Conservation (phyloP, 2,329 filamentous ascomycete genomes). For the Pseudogymnoascus sp. region DNA sequence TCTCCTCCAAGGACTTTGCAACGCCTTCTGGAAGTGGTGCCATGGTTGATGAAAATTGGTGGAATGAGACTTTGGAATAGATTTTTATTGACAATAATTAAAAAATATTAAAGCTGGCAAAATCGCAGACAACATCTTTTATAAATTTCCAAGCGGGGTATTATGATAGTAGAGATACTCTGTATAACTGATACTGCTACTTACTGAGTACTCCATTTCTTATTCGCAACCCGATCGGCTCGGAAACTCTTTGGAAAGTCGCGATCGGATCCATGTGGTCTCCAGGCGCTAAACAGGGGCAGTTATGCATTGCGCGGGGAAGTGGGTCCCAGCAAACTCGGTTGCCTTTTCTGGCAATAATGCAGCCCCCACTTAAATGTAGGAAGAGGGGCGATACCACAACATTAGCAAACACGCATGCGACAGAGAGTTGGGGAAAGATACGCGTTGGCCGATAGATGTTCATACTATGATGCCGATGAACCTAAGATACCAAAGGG, state of each 20-base stretch:
- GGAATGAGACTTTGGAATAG: neutral
- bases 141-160: neutral
- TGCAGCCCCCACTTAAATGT: neutral
- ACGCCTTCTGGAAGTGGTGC: conserved; percentile 3
- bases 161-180: neutral
- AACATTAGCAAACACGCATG: neutral
- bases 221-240: conserved; percentile 1
- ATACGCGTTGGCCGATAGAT: neutral
- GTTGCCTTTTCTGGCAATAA: neutral
- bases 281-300: neutral
- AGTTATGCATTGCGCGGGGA: neutral
- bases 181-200: neutral
- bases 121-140: neutral
- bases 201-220: neutral
- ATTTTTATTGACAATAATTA: neutral
- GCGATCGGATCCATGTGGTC: conserved; percentile 1
- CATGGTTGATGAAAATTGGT: neutral
- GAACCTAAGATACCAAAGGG: neutral
- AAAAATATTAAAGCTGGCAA: neutral
- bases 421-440: neutral
- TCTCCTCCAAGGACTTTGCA: conserved; percentile 28
- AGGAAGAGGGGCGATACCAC: neutral
- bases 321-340: neutral
- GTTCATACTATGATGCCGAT: neutral
- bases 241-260: neutral